Evolutionary conservation across 1,284 basidiomycete species (phyloP).

Genomic region (Irpex sp.): DNA sequence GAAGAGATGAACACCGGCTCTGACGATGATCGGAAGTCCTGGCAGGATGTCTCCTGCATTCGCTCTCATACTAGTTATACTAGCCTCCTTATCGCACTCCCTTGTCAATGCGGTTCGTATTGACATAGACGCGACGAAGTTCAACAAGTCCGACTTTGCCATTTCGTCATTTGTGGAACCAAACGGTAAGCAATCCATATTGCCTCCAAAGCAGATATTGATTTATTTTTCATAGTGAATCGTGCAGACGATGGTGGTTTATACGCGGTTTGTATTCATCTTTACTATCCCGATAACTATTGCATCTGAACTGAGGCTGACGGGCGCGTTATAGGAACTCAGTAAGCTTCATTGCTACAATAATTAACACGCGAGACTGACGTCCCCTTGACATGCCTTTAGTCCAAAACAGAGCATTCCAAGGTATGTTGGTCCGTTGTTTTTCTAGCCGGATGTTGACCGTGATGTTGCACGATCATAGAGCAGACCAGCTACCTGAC

Average conservation of each 20-base stretch:
- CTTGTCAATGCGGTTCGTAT: conserved; percentile 4
- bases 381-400: neutral
- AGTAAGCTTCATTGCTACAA: neutral
- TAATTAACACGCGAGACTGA: neutral
- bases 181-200: conserved; percentile 2
- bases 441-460: too few species aligned
- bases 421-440: neutral
- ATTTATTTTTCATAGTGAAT: conserved; percentile 1
- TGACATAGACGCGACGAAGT: conserved; percentile 9
- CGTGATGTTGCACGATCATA: neutral
- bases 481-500: conserved; percentile 7
- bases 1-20: neutral
- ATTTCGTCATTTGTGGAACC: conserved; percentile 13
- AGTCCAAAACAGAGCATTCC: neutral
- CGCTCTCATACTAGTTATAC: neutral
- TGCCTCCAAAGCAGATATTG: neutral
- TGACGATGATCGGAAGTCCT: neutral
- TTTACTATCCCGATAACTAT: neutral
- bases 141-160: conserved; percentile 11
- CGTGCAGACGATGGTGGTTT: conserved; percentile 15
- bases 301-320: neutral
- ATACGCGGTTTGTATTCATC: conserved; percentile 9
- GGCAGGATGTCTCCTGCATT: neutral
- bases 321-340: neutral
- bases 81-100: neutral